These are phyloP conservation scores for Fomitopsis palustris DNA, from an alignment of 1,284 basidiomycete genomes.

Conservation along the genomic window DNA sequence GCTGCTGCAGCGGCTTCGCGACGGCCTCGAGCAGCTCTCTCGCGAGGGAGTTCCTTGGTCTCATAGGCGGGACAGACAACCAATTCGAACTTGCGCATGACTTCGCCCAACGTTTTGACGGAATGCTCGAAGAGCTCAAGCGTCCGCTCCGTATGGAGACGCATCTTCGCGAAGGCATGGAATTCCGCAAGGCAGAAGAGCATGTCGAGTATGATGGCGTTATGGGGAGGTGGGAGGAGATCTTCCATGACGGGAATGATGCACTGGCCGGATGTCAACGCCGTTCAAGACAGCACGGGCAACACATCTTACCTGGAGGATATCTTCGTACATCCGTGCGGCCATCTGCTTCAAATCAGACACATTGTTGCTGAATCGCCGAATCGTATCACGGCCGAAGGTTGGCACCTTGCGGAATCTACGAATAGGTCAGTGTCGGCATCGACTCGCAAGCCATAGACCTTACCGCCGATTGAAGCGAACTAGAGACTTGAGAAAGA, in stretches of 20 bases:
- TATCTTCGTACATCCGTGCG: conserved; percentile 28
- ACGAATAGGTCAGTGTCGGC: neutral
- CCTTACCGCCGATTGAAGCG: conserved; percentile 18
- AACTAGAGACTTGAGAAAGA: neutral
- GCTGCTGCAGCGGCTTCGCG: neutral
- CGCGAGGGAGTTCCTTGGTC: neutral
- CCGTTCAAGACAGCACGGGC: neutral
- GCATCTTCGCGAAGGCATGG: neutral
- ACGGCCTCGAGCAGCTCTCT: neutral
- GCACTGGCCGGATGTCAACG: conserved; percentile 17
- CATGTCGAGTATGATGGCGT: neutral
- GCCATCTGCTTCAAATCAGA: conserved; percentile 26
- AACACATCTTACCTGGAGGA: conserved; percentile 21
- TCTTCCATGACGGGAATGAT: conserved; percentile 28
- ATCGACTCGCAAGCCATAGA: no score
- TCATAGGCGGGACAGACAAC: neutral
- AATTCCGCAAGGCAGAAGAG: conserved; percentile 17
- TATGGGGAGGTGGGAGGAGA: conserved; percentile 15
- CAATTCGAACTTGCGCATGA: neutral
- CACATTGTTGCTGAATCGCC: conserved; percentile 22
- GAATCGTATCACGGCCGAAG: conserved; percentile 26
- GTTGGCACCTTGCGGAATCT: conserved; percentile 26
- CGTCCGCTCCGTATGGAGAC: neutral
- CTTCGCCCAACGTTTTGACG: neutral
- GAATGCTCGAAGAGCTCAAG: neutral